Conservation (phyloP, 208 protist species). For the Trypanosoma boissoni region DNA sequence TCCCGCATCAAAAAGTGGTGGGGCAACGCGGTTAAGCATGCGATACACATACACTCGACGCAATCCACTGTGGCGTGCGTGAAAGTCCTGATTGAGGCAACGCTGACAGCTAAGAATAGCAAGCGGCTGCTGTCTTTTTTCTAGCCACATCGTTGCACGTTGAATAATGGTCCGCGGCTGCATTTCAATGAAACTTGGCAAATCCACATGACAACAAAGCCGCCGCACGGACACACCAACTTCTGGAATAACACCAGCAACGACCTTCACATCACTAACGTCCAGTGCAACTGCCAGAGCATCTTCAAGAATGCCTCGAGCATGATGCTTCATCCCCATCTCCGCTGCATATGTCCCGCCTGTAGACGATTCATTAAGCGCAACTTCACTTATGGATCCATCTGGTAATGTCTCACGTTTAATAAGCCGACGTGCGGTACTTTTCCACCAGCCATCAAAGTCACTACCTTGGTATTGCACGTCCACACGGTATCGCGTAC, state of each 20-base stretch:
- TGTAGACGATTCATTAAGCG: neutral
- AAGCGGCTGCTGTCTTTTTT: conserved; percentile 67
- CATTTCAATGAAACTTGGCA: conserved; percentile 71
- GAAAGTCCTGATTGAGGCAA: conserved; percentile 78
- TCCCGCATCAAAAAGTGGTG: conserved; percentile 81
- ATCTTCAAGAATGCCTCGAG: conserved; percentile 71
- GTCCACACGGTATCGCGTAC: conserved; percentile 84
- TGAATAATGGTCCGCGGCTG: conserved; percentile 87
- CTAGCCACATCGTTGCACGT: conserved; percentile 79
- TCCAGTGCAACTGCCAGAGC: conserved; percentile 80
- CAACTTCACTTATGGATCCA: conserved; percentile 16
- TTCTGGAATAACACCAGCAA: conserved; percentile 74
- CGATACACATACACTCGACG: conserved; percentile 86
- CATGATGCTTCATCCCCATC: conserved; percentile 31
- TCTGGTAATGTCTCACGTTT: conserved; percentile 14
- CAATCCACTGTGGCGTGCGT: conserved; percentile 78
- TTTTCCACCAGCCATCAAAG: conserved; percentile 89
- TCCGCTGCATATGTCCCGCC: neutral
- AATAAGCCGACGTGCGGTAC: conserved; percentile 31
- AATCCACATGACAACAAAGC: conserved; percentile 81
- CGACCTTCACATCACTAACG: conserved; percentile 43
- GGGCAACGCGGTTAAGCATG: conserved; percentile 88
- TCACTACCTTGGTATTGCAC: conserved; percentile 87
- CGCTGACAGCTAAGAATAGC: conserved; percentile 71
- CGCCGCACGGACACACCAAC: conserved; percentile 75